Base-by-base conservation (phyloP, 352 stramenopile species). In the Globisporangium cederbergense region DNA sequence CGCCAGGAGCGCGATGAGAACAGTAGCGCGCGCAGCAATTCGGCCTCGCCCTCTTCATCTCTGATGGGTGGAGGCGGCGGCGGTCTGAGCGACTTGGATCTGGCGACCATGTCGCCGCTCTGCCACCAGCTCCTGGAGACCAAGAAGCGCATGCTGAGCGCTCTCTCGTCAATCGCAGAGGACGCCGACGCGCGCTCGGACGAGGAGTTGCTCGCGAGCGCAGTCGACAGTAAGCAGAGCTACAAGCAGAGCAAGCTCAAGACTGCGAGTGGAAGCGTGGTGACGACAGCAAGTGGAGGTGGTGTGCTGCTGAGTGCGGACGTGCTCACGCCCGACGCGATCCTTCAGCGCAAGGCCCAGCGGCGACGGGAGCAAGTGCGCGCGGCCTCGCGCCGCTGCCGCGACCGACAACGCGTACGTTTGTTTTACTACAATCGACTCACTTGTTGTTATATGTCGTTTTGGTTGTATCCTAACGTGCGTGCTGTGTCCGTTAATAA, bases 311-410 rank as follows among this genome's bases (percentile, higher is more conserved):
- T 58, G 8, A 25, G 30, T 18, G 22, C 16, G 3, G 51, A 58
- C 9, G 30, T 58, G 51, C 64, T 88, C 52, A 83, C 59, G 30
- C 60, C 79, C 14, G 80, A 89, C 32, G 76, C 79, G 47, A 75
- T 86, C 57, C 76, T 75, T 60, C 72, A 80, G 64, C 78, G 78
- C 66, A 89, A 89, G 55, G 80, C 80, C 3, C 80, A 86, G 60
- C 76, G 80, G 8, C 74, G 80, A 30, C 70, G 80, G 11, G 80
- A 89, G 54, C 80, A 89, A 67, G 80, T 89, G 59, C 78, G 80
- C 20, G 80, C 76, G 7, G 80, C 80, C 0, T 88, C 78, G 2
- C 67, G 80, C 16, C 74, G 80, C 20, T 89, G 80, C 58, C 76
- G 80, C 18, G 77, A 89, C 60, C 80, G 80, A 4, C 80, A 89